These are phyloP conservation scores for Coniochaeta prunicola DNA, from an alignment of 2,329 filamentous ascomycete species.

Conservation along the genomic window DNA sequence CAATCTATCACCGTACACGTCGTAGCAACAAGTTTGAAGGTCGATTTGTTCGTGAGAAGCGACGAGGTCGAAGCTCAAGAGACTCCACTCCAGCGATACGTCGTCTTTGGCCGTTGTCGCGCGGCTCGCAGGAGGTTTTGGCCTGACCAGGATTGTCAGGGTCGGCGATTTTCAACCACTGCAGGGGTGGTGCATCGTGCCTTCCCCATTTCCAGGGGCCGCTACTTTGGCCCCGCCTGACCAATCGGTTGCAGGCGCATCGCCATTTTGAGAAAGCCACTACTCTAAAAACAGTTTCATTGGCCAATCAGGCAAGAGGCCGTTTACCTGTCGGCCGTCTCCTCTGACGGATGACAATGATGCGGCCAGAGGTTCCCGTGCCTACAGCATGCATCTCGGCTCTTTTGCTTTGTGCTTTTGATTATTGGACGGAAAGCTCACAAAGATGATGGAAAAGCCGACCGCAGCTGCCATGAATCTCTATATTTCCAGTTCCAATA, in stretches of 20 bases:
- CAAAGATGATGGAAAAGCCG: background rate
- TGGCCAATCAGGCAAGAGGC: background rate
- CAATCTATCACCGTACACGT: background rate
- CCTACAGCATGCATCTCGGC: background rate
- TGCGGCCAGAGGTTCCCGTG: background rate
- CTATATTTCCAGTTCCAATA: background rate
- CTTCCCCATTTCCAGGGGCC: background rate
- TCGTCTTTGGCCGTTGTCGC: background rate
- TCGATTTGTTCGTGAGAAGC: background rate
- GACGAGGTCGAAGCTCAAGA: background rate
- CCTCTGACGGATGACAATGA: background rate
- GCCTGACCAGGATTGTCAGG: background rate
- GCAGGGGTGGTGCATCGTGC: constrained; percentile 1
- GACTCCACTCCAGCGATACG: background rate
- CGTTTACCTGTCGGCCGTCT: background rate
- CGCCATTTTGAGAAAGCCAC: constrained; percentile 1
- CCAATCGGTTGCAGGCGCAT: constrained; percentile 1
- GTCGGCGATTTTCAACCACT: background rate
- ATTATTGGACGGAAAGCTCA: background rate
- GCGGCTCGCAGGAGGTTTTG: constrained; percentile 1
- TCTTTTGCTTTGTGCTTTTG: too few relatives aligned
- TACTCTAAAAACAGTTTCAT: background rate
- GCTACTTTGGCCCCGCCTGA: background rate
- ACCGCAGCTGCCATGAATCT: background rate
- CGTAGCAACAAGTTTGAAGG: background rate